Percentiles rank a stretch among this genome's conserved stretches.
These are phyloP conservation scores for Thuidium tamariscinum DNA, from an alignment of 225 moss, liverwort and hornwort species.

Conservation along the genomic window DNA sequence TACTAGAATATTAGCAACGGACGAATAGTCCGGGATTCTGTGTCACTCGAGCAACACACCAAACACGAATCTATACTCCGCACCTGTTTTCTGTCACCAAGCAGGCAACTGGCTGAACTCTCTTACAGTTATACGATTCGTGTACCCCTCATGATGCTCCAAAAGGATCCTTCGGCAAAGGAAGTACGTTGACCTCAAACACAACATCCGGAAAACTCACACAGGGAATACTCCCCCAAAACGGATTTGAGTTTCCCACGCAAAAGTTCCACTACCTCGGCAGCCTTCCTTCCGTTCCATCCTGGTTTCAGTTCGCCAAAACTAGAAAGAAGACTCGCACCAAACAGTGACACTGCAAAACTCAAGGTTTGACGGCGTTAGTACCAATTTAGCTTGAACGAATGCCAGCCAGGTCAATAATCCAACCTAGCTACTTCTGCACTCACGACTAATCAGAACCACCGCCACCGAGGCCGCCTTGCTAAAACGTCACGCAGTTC, in stretches of 20 bases:
- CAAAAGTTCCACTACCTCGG: neutral
- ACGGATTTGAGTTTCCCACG: neutral
- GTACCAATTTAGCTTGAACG: neutral
- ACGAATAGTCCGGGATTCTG: neutral
- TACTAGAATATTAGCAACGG: neutral
- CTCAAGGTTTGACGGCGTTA: neutral
- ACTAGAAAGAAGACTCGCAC: neutral
- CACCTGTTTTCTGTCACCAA: neutral
- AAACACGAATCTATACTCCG: neutral
- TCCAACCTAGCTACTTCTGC: neutral
- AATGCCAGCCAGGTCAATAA: neutral
- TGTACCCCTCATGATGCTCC: neutral
- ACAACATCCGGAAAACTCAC: neutral
- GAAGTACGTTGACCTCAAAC: neutral
- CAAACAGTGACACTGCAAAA: neutral
- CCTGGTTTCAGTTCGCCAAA: neutral
- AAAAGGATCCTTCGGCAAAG: neutral
- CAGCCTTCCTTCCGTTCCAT: neutral
- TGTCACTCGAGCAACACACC: neutral
- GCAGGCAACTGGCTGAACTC: neutral
- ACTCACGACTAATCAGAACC: neutral
- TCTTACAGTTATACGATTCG: neutral
- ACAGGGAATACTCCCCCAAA: neutral
- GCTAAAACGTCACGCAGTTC: neutral
- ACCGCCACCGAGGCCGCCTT: too few species aligned